Percentiles rank a stretch among this genome's conserved stretches.
Evolutionary conservation across 1,284 basidiomycete genomes (phyloP).

Genomic region (Hymenochaete sp.): DNA sequence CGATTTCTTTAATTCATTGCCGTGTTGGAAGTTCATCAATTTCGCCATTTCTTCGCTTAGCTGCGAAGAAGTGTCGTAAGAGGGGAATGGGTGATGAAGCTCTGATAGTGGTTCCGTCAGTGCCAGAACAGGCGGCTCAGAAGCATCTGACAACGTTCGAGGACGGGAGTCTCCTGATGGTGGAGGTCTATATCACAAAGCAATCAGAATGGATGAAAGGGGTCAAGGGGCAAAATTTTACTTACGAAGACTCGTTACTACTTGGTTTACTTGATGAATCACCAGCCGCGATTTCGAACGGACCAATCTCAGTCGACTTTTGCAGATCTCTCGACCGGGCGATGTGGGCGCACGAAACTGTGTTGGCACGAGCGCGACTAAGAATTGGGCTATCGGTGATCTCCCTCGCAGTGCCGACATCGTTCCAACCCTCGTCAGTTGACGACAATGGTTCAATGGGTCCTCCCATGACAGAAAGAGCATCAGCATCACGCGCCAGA

Average conservation of each 20-base stretch:
- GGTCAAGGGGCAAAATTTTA: not conserved
- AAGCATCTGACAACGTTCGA: not conserved
- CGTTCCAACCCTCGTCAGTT: conserved; percentile 12
- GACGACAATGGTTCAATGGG: conserved; percentile 6
- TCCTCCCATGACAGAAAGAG: conserved; percentile 7
- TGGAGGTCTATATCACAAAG: not conserved
- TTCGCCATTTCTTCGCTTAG: conserved; percentile 4
- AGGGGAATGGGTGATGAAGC: conserved; percentile 4
- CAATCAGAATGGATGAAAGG: not conserved
- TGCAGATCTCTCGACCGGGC: not conserved
- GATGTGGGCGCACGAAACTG: conserved; percentile 8
- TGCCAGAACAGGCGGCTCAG: not conserved
- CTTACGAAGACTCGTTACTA: conserved; percentile 2
- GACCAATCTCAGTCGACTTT: not conserved
- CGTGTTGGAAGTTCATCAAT: not conserved
- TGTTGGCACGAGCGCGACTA: not conserved
- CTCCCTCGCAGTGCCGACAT: conserved; percentile 2
- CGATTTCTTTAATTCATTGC: no score
- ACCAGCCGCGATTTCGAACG: not conserved
- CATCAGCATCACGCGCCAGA: not conserved
- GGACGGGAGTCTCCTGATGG: not conserved
- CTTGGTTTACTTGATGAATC: not conserved
- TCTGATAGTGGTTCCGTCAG: not conserved
- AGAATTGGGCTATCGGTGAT: not conserved
- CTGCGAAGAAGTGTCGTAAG: not conserved